Base-by-base conservation (phyloP, 441 rosid species). In the Syzygium syzygioides region DNA sequence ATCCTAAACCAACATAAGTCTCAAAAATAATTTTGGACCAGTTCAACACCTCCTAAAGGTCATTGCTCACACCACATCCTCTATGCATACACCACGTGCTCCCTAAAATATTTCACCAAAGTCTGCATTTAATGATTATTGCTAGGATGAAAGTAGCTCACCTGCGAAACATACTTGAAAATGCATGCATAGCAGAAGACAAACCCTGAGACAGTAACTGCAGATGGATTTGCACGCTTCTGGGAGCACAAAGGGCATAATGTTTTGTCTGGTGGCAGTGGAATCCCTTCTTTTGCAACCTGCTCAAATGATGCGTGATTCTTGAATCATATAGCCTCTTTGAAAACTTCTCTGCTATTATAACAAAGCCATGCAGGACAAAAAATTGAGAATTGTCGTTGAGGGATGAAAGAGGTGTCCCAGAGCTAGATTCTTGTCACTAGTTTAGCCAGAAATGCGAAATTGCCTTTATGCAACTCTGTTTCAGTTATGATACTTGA, bases 171-270 rank as follows among this genome's bases (percentile, higher is more conserved):
- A 85, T 97, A 98, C 93, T 98, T 98, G 93, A 96, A 97, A 85
- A 97, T 93, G 95, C 99, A 97, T 87, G 98, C 91, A 88, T 98
- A 98, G 90, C 99, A 98, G 95, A 94, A 97, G 90, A 98, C 99
- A 91, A 98, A 98, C 87, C 99, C 99, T 1, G 99, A 98, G 90
- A 94, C 94, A 15, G 98, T 97, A 88, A 98, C 96, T 68, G 93
- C 99, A n/a, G 99, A 97, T 59, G 99, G 99, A 91, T 98, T 98
- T 87, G 95, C 99, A 60, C 99, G 99, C 93, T 96, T 97, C 91
- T 96, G 99, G 59, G 98, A 92, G 94, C 99, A 98, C 91, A 97
- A 92, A 23, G 99, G 99, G 88, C 99, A 98, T 86, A 96, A 90
- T 56, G 96, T 93, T 93, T 95, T 95, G 92, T 98, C 95, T 0